phyloP scores from a whole-genome alignment of 78 protist species.

The Dictyostelium purpureum region DNA sequence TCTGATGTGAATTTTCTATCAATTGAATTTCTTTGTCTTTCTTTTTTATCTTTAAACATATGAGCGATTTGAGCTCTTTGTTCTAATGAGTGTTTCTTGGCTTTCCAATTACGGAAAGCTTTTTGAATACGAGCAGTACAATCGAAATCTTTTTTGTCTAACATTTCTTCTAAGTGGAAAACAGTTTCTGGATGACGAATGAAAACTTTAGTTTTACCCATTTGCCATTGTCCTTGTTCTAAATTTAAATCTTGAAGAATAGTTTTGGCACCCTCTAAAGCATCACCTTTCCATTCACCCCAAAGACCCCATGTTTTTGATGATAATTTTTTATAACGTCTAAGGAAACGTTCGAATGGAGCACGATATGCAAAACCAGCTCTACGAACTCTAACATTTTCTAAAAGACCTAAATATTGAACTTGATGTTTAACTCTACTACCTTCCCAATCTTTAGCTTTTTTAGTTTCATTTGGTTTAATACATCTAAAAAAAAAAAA shows the following conservation, averaged over 20 bases:
- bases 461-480: constrained; percentile 91
- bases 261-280: constrained; percentile 58
- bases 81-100: constrained; percentile 83
- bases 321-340: constrained; percentile 87
- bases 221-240: constrained; percentile 87
- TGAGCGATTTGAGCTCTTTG: constrained; percentile 80
- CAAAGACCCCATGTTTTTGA: constrained; percentile 84
- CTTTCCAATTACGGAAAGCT: constrained; percentile 76
- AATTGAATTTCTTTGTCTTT: constrained; percentile 80
- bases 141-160: constrained; percentile 81
- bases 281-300: constrained; percentile 83
- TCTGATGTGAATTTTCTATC: constrained; percentile 79
- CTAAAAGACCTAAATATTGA: constrained; percentile 93
- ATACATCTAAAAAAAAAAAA: too few species aligned
- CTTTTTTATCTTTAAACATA: constrained; percentile 82
- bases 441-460: constrained; percentile 78
- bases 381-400: constrained; percentile 95
- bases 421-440: constrained; percentile 87
- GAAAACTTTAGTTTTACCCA: constrained; percentile 92
- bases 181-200: constrained; percentile 90
- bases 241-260: constrained; percentile 70
- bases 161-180: constrained; percentile 78
- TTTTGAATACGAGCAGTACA: constrained; percentile 68
- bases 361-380: constrained; percentile 96
- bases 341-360: constrained; percentile 86